Base-by-base conservation (phyloP, 345 rosid species). In the Schrenkiella parvula region DNA sequence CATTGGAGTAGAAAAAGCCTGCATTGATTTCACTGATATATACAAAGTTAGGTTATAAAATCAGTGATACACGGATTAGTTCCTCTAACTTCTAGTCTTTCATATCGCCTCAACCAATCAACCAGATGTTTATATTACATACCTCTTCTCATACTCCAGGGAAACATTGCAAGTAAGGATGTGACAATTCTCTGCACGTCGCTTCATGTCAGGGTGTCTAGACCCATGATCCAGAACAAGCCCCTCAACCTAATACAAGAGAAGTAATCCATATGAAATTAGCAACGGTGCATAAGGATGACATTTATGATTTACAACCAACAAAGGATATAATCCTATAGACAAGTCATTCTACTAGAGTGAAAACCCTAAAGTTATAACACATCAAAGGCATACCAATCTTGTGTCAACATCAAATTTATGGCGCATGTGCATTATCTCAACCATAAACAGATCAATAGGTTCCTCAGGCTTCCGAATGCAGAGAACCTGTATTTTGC, bases 391-490 rank as follows among this genome's bases (percentile, higher is more conserved):
- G 48, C 82, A 42, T 84, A 89, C 98, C 87, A 93, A 80, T 38
- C 89, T 83, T n/a, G 98, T 93, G 78, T 93, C 97, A 4, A 88
- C 96, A 67, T 91, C 98, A 81, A 93, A 93, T 76, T 91, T 93
- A 68, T 93, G 97, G 42, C 93, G 92, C 98, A 93, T 93, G 87
- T 93, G 97, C 98, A 93, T 93, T 32, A 93, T 87, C 85, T 93
- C 98, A 76, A 93, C 98, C 98, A 93, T 93, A 76, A 93, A 93
- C 25, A 93, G 87, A 80, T 93, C 98, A 70, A 93, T 84, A 37
- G 85, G 81, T 77, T 93, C 98, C 79, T 89, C 90, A 13, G 97
- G 90, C 77, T 88, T 93, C 70, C 85, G 83, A 54, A 93, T 78
- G 78, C 96, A 89, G 29, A 93, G 97, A 55, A 93, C 96, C 98